These are phyloP conservation scores for Tetrapisispora fleetii DNA, from an alignment of 805 yeast species.

Conservation along the genomic window DNA sequence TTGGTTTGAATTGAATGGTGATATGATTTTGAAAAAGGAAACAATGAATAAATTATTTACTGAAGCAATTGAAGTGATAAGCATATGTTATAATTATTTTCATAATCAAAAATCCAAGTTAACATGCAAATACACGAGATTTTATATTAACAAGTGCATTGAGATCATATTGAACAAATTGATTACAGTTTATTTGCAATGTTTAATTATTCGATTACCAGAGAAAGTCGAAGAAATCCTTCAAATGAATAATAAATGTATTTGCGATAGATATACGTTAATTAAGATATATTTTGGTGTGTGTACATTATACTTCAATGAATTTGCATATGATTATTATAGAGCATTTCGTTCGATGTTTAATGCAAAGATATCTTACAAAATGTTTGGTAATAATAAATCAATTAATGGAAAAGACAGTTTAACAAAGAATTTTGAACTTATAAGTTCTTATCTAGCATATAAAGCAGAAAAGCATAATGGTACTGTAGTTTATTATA, in stretches of 20 bases:
- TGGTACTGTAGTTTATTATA: not conserved
- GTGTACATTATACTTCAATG: conserved; percentile 24
- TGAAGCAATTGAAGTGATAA: conserved; percentile 12
- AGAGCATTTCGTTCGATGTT: conserved; percentile 25
- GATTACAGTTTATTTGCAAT: conserved; percentile 18
- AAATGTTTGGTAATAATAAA: conserved; percentile 16
- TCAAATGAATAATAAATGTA: conserved; percentile 10
- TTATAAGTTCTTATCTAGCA: conserved; percentile 18
- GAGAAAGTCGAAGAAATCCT: conserved; percentile 2
- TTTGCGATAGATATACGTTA: conserved; percentile 3
- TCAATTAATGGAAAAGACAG: not conserved
- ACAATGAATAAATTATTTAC: conserved; percentile 16
- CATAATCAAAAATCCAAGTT: conserved; percentile 5
- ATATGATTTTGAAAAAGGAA: conserved; percentile 9
- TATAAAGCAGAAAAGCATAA: conserved; percentile 10
- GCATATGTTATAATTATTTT: conserved; percentile 15
- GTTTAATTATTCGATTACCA: conserved; percentile 17
- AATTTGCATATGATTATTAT: conserved; percentile 23
- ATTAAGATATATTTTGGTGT: conserved; percentile 5
- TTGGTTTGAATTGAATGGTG: conserved; percentile 12
- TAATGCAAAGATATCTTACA: conserved; percentile 20
- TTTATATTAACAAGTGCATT: conserved; percentile 22
- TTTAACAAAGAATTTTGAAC: conserved; percentile 8
- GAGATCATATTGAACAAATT: conserved; percentile 20
- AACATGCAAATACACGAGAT: conserved; percentile 13